Evolutionary conservation across 1,284 basidiomycete genomes (phyloP).

Genomic region (Cryptococcus sp.): DNA sequence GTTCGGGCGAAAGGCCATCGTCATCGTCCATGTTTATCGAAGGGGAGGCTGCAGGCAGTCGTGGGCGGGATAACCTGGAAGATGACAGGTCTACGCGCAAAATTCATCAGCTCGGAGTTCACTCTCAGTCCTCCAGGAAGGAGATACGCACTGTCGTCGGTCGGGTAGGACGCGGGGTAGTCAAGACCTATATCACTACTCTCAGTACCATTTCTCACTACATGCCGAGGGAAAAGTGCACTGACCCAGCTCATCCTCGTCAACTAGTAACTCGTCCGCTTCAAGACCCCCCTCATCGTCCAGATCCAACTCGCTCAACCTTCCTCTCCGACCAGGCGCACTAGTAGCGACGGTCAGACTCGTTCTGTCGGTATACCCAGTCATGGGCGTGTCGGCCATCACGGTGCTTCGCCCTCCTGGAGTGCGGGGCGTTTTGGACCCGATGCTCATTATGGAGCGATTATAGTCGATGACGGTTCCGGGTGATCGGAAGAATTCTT

Average conservation of each 20-base stretch:
- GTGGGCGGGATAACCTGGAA: slow-evolving; percentile 23
- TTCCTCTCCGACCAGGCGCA: slow-evolving; percentile 39
- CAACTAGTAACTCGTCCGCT: slow-evolving; percentile 58
- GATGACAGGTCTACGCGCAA: slow-evolving; percentile 28
- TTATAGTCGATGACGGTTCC: slow-evolving; percentile 5
- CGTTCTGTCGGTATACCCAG: slow-evolving; percentile 33
- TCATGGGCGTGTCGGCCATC: slow-evolving; percentile 5
- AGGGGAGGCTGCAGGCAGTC: slow-evolving; percentile 25
- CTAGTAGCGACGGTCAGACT: neutral
- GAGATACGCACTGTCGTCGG: neutral
- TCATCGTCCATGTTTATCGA: slow-evolving; percentile 22
- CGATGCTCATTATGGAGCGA: slow-evolving; percentile 1
- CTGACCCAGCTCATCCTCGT: slow-evolving; percentile 32
- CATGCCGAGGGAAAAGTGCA: neutral
- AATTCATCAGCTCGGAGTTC: slow-evolving; percentile 1
- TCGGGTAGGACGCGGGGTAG: too few relatives aligned
- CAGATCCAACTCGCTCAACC: slow-evolving; percentile 24
- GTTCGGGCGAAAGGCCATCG: slow-evolving; percentile 26
- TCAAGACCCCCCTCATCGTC: slow-evolving; percentile 61
- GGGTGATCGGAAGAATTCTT: slow-evolving; percentile 64
- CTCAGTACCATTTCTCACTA: too few relatives aligned
- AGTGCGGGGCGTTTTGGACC: neutral
- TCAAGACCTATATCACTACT: too few relatives aligned
- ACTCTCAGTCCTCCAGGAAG: neutral
- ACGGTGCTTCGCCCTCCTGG: neutral